Evolutionary conservation across 805 yeast genomes (phyloP), one percentile per base, ranked within the genome.

Genomic region (Suhomyces canberraensis): DNA sequence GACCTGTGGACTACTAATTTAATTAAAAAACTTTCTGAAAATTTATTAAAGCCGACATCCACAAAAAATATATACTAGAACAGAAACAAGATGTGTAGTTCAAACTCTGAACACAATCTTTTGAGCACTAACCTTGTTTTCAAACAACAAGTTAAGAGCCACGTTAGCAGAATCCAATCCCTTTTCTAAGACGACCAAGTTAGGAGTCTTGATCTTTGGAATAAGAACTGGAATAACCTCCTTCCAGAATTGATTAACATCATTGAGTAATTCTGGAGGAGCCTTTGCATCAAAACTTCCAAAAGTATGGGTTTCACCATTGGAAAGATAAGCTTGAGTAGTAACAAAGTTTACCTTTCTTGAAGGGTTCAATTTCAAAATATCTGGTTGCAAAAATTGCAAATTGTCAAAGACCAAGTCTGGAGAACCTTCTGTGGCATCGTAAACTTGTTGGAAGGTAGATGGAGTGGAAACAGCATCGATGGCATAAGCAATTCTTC

Each of bases 121-220:
- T 42, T 62, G 66, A 31, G 60, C 73, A 38, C 66, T 57, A 8
- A 70, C 73, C 44, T 69, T 64, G 36, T 60, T 58, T 8, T 57
- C 50, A 37, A 51, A 51, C 33, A 69, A 50, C 42, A 70, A 46
- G 3, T 44, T 45, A 11, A 70, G 49, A 13, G 69, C 74, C 37
- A 63, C 64, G 30, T 67, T 63, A 6, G 42, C 38, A 15, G 35
- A 24, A 24, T 41, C 43, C 22, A 39, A 39, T 2, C 45, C 45
- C 4, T 21, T 22, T 17, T 19, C 22, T 28, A 41, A 35, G 11
- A 36, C 37, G 18, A 19, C 28, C 32, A 41, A 35, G 18, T 27
- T 33, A 3, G 45, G 31, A n/a, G 42, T 39, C 20, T 22, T 39
- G 14, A 41, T 16, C 18, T 35, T 19, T 11, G 18, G 16, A n/a